phyloP scores from a whole-genome alignment of 306 rosid genomes.

The Sindora glabra region DNA sequence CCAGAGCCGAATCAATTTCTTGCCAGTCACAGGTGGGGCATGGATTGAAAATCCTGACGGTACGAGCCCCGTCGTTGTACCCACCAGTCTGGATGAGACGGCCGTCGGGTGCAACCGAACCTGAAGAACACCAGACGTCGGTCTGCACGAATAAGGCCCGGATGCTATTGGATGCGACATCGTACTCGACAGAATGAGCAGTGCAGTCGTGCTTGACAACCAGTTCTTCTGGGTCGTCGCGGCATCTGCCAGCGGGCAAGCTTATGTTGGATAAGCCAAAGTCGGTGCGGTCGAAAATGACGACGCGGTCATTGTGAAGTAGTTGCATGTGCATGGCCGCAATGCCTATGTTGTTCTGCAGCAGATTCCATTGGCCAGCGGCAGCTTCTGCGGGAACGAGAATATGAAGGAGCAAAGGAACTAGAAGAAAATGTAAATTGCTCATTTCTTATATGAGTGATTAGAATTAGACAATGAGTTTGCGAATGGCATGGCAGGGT shows the following conservation, averaged over 20 bases:
- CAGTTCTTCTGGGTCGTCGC: conserved; percentile 24
- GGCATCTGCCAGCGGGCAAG: conserved; percentile 39
- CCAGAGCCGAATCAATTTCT: conserved; percentile 14
- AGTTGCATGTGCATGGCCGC: conserved; percentile 97
- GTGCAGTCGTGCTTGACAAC: conserved; percentile 58
- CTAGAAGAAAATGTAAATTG: too few species aligned
- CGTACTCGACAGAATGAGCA: conserved; percentile 75
- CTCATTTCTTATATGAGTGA: too few species aligned
- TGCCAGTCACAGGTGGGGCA: conserved; percentile 58
- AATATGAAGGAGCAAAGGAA: too few species aligned
- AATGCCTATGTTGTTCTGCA: conserved; percentile 60
- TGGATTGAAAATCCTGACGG: conserved; percentile 33
- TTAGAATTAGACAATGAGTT: too few species aligned
- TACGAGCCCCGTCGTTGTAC: conserved; percentile 45
- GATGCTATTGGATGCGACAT: conserved; percentile 40
- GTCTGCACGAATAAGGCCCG: conserved; percentile 55
- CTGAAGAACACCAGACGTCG: conserved; percentile 82
- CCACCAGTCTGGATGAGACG: conserved; percentile 69
- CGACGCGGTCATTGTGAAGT: conserved; percentile 58
- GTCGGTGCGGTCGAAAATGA: conserved; percentile 76
- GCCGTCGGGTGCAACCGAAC: conserved; percentile 40
- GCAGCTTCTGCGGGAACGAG: too few species aligned
- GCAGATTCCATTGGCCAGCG: conserved; percentile 45
- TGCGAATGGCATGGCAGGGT: too few species aligned
- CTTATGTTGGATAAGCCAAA: conserved; percentile 56